Conservation (phyloP, 108 stramenopile genomes). For the Mediolabrus comicus region DNA sequence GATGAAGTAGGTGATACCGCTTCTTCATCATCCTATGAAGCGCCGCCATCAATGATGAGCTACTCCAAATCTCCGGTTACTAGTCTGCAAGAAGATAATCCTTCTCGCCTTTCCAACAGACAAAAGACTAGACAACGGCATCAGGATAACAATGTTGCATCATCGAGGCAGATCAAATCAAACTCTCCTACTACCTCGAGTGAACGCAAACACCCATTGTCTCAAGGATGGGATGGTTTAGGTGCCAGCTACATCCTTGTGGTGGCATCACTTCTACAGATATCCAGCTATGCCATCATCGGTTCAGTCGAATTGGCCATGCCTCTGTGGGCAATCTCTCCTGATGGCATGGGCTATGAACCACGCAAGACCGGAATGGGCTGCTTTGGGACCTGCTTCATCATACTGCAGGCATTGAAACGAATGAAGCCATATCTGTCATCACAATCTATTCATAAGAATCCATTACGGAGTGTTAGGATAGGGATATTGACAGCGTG, state of each 20-base stretch:
- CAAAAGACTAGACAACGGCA: neutral
- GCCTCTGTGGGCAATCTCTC: conserved; percentile 42
- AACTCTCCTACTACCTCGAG: neutral
- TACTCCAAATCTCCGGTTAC: neutral
- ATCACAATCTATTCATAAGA: conserved; percentile 23
- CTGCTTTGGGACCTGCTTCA: conserved; percentile 33
- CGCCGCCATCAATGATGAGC: neutral
- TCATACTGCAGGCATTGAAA: conserved; percentile 35
- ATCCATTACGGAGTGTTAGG: conserved; percentile 44
- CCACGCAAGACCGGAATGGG: conserved; percentile 34
- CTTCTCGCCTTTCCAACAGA: neutral
- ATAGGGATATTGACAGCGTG: conserved; percentile 37
- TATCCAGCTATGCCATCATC: conserved; percentile 6
- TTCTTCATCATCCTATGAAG: neutral
- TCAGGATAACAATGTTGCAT: neutral
- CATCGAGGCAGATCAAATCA: neutral
- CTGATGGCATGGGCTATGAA: conserved; percentile 51
- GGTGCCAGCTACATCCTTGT: conserved; percentile 17
- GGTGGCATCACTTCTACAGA: conserved; percentile 15
- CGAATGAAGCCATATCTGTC: conserved; percentile 28
- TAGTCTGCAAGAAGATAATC: neutral
- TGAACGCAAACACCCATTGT: neutral
- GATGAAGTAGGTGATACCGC: conserved; percentile 7
- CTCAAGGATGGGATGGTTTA: conserved; percentile 31
- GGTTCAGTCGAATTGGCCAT: conserved; percentile 48